Conservation (phyloP, 768 basidiomycete genomes). For the Phanerochaete carnosa region DNA sequence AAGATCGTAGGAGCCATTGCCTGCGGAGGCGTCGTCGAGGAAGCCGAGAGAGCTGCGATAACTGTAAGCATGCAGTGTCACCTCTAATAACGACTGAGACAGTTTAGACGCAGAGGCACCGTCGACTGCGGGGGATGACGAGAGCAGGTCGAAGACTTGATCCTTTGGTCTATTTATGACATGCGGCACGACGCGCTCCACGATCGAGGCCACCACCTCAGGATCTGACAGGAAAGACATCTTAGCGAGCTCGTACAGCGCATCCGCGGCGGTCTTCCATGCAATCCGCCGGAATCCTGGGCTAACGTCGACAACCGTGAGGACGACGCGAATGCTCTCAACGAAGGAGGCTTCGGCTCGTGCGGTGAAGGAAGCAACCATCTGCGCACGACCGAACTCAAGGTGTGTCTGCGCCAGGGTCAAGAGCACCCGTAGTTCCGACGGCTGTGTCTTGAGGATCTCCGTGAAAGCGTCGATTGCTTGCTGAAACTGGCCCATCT, state of each 20-base stretch:
- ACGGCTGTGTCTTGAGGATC: conserved; percentile 52
- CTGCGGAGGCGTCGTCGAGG: conserved; percentile 45
- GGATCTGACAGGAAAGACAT: conserved; percentile 48
- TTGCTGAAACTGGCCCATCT: conserved; percentile 71
- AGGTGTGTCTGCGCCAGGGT: conserved; percentile 72
- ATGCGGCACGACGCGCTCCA: conserved; percentile 35
- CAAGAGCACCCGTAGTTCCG: conserved; percentile 69
- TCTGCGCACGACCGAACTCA: conserved; percentile 64
- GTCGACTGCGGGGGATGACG: conserved; percentile 21
- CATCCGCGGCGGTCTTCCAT: conserved; percentile 87
- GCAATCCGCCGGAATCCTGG: conserved; percentile 65
- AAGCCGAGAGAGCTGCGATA: conserved; percentile 57
- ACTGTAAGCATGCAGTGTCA: conserved; percentile 57
- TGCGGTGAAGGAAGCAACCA: conserved; percentile 63
- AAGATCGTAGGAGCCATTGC: conserved; percentile 74
- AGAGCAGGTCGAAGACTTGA: conserved; percentile 40
- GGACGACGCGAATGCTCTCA: conserved; percentile 49
- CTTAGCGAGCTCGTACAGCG: conserved; percentile 61
- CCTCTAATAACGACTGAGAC: conserved; percentile 38
- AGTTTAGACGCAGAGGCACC: conserved; percentile 21
- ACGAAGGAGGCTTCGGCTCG: conserved; percentile 75
- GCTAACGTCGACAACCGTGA: conserved; percentile 45
- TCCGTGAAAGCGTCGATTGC: conserved; percentile 64
- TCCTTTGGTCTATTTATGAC: conserved; percentile 38
- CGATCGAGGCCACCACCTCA: conserved; percentile 29